phyloP scores from a whole-genome alignment of 805 yeast genomes.

The Suhomyces pyralidae region DNA sequence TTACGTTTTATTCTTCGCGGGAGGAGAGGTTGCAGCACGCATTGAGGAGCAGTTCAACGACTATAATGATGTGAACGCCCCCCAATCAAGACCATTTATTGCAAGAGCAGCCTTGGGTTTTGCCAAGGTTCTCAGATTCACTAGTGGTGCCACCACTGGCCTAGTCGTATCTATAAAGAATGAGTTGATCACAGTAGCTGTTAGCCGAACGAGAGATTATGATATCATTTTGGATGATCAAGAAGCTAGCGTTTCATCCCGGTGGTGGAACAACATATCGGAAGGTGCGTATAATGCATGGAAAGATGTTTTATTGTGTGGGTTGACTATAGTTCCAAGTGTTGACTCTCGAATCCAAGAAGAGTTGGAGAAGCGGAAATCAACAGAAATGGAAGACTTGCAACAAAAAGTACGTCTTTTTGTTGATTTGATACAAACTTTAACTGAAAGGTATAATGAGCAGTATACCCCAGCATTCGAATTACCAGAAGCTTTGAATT shows the following conservation, averaged over 20 bases:
- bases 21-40: slow-evolving; percentile 8
- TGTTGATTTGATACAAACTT: slow-evolving; percentile 7
- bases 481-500: slow-evolving; percentile 3
- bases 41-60: slow-evolving; percentile 8
- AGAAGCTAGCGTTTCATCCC: background rate
- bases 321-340: slow-evolving; percentile 17
- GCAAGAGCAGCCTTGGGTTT: background rate
- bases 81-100: background rate
- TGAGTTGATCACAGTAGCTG: slow-evolving; percentile 12
- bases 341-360: slow-evolving; percentile 9
- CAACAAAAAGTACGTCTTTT: slow-evolving; percentile 4
- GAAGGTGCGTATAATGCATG: slow-evolving; percentile 13
- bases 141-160: background rate
- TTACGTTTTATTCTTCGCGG: slow-evolving; percentile 11
- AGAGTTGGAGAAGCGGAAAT: slow-evolving; percentile 16
- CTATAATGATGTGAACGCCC: background rate
- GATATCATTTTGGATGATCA: slow-evolving; percentile 13
- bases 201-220: slow-evolving; percentile 22
- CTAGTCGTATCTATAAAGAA: slow-evolving; percentile 3
- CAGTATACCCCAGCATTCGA: slow-evolving; percentile 5
- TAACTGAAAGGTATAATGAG: slow-evolving; percentile 8
- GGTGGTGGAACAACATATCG: slow-evolving; percentile 4
- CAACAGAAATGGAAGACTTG: slow-evolving; percentile 16
- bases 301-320: slow-evolving; percentile 17
- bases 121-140: background rate